Evolutionary conservation across 2,329 filamentous ascomycete genomes (phyloP), one percentile per base, ranked within the genome.

Genomic region (Cercospora brassicicola): DNA sequence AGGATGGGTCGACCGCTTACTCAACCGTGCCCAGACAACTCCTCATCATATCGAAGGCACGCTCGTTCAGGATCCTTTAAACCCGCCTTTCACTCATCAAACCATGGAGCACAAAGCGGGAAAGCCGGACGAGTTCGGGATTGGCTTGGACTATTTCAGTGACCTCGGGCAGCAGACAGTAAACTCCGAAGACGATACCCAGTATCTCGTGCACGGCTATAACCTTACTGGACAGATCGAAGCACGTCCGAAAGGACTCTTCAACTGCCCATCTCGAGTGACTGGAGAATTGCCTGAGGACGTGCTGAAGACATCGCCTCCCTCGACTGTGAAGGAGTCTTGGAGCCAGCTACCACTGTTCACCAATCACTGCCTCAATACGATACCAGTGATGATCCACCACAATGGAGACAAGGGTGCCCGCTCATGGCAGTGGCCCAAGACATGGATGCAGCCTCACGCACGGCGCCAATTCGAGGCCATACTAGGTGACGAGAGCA

Each of bases 31-130:
- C 68, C 62, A 67, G 67, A 23, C 68, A 61, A 36, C 48, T 45
- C 18, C 71, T 61, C 26, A 72, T 4, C 31, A 67, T 9, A n/a
- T 70, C n/a, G 72, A 74, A 59, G 57, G 68, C 53, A 72, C 71
- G 1, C 45, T 69, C 10, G 53, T 73, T 2, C 61, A 64, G 7
- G 73, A 73, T 33, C 67, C 68, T 3, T 26, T 72, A 4, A 69
- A 73, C n/a, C 70, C 70, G 0, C 59, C 51, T 8, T 74, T 73
- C 65, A 69, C 62, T 7, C 64, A 71, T 23, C 66, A 69, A 31
- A 70, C 73, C 23, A 69, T 71, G 10, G 66, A 67, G 23, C 59
- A 82, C 2, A 82, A 84, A 70, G 82, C 79, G 65, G 79, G 82
- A 64, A 81, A 80, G 1, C 75, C 79, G 4, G 70, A 74, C 33